Percentiles rank a stretch among this genome's conserved stretches.
These are phyloP conservation scores for Lathyrus sativus DNA, from an alignment of 306 rosid genomes.

Conservation along the genomic window DNA sequence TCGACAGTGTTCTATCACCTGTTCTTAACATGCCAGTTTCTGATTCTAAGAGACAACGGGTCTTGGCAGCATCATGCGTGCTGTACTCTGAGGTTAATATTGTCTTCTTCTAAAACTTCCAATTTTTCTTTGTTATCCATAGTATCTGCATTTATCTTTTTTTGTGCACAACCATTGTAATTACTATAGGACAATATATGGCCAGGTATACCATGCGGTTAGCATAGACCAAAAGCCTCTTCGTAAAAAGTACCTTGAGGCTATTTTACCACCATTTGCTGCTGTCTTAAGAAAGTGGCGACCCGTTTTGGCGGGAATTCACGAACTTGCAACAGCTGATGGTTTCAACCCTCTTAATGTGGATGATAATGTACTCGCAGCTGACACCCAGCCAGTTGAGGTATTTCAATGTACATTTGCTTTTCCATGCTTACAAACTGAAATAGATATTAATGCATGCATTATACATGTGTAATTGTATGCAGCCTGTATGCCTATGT, in stretches of 20 bases:
- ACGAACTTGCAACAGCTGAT: conserved; percentile 92
- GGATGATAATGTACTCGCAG: conserved; percentile 72
- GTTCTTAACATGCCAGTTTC: conserved; percentile 94
- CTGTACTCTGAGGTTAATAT: conserved; percentile 91
- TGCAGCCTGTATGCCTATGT: conserved; percentile 5
- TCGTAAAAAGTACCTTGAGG: conserved; percentile 86
- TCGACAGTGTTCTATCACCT: conserved; percentile 92
- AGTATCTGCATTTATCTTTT: conserved; percentile 18
- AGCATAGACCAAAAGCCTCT: conserved; percentile 74
- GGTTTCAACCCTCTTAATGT: conserved; percentile 79
- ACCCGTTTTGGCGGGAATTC: conserved; percentile 91
- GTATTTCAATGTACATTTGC: conserved; percentile 41
- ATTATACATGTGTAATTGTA: conserved; percentile 10
- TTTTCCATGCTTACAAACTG: not conserved
- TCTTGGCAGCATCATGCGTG: conserved; percentile 87
- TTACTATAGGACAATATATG: conserved; percentile 38
- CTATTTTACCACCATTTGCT: conserved; percentile 84
- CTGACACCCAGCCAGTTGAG: conserved; percentile 82
- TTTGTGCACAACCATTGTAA: conserved; percentile 30
- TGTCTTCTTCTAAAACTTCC: conserved; percentile 12
- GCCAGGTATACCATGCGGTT: conserved; percentile 88
- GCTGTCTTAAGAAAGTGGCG: conserved; percentile 97
- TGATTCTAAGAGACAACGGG: conserved; percentile 95
- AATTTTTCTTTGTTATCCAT: conserved; percentile 11
- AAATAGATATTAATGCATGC: conserved; percentile 27